These are phyloP conservation scores for Sporothrix variecibatus DNA, from an alignment of 2,329 filamentous ascomycete genomes.

Conservation along the genomic window DNA sequence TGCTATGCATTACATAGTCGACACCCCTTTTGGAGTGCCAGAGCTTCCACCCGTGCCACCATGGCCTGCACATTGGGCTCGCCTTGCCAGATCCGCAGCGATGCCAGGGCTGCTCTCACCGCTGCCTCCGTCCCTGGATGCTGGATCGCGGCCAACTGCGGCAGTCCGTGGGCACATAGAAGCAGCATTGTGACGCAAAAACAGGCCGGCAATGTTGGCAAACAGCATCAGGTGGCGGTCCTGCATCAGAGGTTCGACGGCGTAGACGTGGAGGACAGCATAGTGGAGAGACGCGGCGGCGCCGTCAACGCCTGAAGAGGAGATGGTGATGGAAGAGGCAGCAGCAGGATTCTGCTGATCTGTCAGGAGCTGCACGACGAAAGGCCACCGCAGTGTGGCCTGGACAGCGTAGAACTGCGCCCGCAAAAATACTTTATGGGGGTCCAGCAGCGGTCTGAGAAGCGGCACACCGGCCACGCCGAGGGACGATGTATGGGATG, in stretches of 20 bases:
- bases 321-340: neutral
- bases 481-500: neutral
- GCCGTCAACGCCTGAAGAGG: neutral
- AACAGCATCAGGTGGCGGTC: constrained; percentile 31
- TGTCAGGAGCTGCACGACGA: constrained; percentile 29
- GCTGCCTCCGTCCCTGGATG: neutral
- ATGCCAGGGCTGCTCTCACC: neutral
- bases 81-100: neutral
- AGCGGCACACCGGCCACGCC: neutral
- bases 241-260: constrained; percentile 30
- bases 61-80: neutral
- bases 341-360: neutral
- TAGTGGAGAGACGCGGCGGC: constrained; percentile 3
- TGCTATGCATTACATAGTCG: too few species aligned
- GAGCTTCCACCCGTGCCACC: neutral
- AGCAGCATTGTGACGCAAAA: constrained; percentile 30
- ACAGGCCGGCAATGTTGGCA: constrained; percentile 29
- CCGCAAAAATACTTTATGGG: constrained; percentile 29
- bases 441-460: constrained; percentile 26
- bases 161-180: constrained; percentile 26
- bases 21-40: neutral
- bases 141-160: constrained; percentile 26
- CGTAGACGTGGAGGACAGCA: constrained; percentile 28
- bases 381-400: constrained; percentile 31
- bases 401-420: constrained; percentile 32